Conservation (phyloP, 2,329 filamentous ascomycete genomes). For the Aspergillus eucalypticola region DNA sequence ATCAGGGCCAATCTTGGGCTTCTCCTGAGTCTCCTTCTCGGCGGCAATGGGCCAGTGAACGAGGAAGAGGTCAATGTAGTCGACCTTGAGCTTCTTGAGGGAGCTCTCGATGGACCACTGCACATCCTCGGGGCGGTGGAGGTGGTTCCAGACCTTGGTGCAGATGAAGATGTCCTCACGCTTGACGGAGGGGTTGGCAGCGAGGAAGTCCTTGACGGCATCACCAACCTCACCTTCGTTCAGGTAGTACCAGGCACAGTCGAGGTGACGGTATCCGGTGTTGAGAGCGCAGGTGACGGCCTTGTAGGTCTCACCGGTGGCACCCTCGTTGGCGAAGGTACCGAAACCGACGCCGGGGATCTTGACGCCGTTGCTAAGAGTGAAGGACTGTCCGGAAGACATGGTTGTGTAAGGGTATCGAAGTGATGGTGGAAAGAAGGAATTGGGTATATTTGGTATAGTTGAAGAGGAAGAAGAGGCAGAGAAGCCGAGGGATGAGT, state of each 20-base stretch:
- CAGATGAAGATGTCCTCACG: conserved; percentile 54
- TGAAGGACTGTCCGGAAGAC: conserved; percentile 57
- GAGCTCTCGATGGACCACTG: conserved; percentile 59
- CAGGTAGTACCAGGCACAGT: conserved; percentile 58
- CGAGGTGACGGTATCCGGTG: conserved; percentile 56
- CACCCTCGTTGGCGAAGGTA: conserved; percentile 67
- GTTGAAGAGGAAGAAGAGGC: neutral
- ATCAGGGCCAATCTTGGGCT: conserved; percentile 53
- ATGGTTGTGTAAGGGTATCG: conserved; percentile 40
- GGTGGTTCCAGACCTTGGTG: conserved; percentile 57
- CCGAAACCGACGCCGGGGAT: conserved; percentile 66
- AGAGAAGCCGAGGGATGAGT: neutral
- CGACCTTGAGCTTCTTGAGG: conserved; percentile 65
- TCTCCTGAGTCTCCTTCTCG: conserved; percentile 51
- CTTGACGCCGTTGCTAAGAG: conserved; percentile 59
- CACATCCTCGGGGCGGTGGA: conserved; percentile 51
- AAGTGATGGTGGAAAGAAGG: conserved; percentile 11
- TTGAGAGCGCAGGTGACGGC: conserved; percentile 53
- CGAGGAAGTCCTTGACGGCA: conserved; percentile 57
- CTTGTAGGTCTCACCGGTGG: conserved; percentile 59
- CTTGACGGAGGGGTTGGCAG: conserved; percentile 49
- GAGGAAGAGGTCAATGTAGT: conserved; percentile 71
- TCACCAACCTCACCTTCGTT: conserved; percentile 58
- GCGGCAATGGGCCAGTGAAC: conserved; percentile 55
- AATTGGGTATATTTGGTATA: conserved; percentile 1